These are phyloP conservation scores for Lachnellula subtilissima DNA, from an alignment of 2,329 filamentous ascomycete species.

Conservation along the genomic window DNA sequence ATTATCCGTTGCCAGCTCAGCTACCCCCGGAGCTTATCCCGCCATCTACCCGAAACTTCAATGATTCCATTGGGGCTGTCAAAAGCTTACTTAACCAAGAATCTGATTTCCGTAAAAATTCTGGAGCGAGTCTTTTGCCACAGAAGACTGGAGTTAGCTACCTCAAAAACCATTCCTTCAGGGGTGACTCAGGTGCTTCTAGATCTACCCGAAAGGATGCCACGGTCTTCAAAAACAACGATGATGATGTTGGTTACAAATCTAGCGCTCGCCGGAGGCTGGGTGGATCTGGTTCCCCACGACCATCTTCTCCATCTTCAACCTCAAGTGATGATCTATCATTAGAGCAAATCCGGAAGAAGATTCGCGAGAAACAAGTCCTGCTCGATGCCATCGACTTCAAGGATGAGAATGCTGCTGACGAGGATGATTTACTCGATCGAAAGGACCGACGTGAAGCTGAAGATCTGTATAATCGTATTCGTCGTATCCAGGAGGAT, in stretches of 20 bases:
- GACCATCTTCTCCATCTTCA: slow-evolving; percentile 69
- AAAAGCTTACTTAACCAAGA: slow-evolving; percentile 87
- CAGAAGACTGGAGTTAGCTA: slow-evolving; percentile 99
- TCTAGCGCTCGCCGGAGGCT: slow-evolving; percentile 88
- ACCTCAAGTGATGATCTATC: slow-evolving; percentile 74
- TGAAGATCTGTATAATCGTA: slow-evolving; percentile 88
- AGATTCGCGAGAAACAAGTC: slow-evolving; percentile 89
- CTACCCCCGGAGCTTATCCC: slow-evolving; percentile 90
- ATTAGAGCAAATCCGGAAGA: slow-evolving; percentile 85
- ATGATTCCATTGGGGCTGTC: slow-evolving; percentile 86
- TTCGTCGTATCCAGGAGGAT: slow-evolving; percentile 87
- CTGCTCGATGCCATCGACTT: slow-evolving; percentile 95
- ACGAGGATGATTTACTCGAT: slow-evolving; percentile 90
- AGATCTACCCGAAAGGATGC: slow-evolving; percentile 76
- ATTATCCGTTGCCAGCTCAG: slow-evolving; percentile 83
- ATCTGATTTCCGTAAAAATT: slow-evolving; percentile 82
- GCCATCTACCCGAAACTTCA: slow-evolving; percentile 89
- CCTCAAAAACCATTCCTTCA: slow-evolving; percentile 91
- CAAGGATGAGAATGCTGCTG: slow-evolving; percentile 80
- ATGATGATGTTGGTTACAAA: slow-evolving; percentile 85
- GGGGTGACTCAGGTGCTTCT: slow-evolving; percentile 53
- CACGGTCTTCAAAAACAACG: slow-evolving; percentile 94
- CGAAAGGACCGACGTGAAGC: slow-evolving; percentile 85
- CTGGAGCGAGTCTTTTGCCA: slow-evolving; percentile 83
- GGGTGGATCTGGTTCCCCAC: slow-evolving; percentile 68